Evolutionary conservation across 805 yeast species (phyloP).

Genomic region (Candida sithepensis): DNA sequence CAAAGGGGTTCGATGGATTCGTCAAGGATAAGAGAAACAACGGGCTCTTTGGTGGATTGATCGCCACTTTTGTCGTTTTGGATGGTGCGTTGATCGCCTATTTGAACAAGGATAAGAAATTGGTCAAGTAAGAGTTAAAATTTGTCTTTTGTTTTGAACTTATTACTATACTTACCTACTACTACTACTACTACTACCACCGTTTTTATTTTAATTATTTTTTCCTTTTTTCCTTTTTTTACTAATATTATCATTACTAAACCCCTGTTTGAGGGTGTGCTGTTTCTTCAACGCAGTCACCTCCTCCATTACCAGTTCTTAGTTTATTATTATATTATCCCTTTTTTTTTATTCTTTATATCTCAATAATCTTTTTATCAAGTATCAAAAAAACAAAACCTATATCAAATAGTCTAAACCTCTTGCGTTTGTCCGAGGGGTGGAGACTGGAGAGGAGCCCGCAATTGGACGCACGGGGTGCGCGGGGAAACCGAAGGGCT

Average conservation of each 20-base stretch:
- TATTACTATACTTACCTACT: not conserved
- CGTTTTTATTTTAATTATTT: no score
- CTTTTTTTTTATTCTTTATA: no score
- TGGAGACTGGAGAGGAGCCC: not conserved
- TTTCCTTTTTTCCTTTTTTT: not conserved
- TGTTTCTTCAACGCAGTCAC: no score
- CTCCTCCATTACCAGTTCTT: no score
- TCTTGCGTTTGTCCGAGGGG: not conserved
- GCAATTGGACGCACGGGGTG: no score
- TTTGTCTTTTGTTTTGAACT: not conserved
- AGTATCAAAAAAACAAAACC: no score
- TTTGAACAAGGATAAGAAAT: slow-evolving; percentile 14
- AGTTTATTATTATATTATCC: no score
- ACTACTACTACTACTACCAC: not conserved
- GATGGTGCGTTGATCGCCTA: slow-evolving; percentile 17
- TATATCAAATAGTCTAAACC: no score
- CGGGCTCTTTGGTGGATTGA: slow-evolving; percentile 8
- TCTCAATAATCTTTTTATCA: no score
- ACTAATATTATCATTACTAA: no score
- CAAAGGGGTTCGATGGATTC: slow-evolving; percentile 12
- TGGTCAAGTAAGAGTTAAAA: not conserved
- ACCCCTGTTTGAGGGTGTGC: no score
- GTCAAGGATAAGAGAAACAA: slow-evolving; percentile 9
- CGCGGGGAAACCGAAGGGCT: no score
- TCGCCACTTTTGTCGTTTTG: slow-evolving; percentile 15